Evolutionary conservation across 2,329 filamentous ascomycete species (phyloP).

Genomic region (Colletotrichum sp.): DNA sequence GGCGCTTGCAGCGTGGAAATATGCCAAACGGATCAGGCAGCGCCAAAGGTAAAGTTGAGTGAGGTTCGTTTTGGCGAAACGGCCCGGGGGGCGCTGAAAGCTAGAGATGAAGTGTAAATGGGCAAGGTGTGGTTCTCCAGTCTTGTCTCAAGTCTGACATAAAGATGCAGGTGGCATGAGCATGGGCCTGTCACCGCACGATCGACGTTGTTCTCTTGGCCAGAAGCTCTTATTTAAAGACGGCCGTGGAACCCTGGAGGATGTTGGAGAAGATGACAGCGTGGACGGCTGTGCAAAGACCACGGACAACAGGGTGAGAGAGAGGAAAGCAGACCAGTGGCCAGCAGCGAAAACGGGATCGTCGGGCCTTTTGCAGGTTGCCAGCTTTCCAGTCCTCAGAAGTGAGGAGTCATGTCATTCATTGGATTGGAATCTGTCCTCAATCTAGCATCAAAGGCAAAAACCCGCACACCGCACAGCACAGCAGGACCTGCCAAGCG

Average conservation of each 20-base stretch:
- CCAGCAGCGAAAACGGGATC: neutral
- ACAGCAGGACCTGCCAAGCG: neutral
- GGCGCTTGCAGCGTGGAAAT: neutral
- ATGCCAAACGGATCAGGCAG: neutral
- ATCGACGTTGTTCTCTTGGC: neutral
- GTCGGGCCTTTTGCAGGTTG: constrained; percentile 1
- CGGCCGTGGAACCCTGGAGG: neutral
- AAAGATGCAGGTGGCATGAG: neutral
- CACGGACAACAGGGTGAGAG: neutral
- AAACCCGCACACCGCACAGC: neutral
- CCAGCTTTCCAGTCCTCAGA: neutral
- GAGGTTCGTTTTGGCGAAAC: constrained; percentile 13
- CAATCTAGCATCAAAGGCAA: neutral
- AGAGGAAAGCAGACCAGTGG: neutral
- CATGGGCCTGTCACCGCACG: neutral
- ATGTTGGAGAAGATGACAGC: neutral
- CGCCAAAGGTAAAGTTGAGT: neutral
- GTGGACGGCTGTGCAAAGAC: neutral
- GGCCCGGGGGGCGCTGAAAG: constrained; percentile 6
- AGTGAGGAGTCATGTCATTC: neutral
- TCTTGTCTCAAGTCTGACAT: constrained; percentile 3
- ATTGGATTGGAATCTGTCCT: constrained; percentile 15
- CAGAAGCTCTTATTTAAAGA: neutral
- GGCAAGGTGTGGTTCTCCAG: neutral
- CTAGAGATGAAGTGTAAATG: constrained; percentile 1